These are phyloP conservation scores for Cardamine resedifolia DNA, from an alignment of 345 rosid species.

Conservation along the genomic window DNA sequence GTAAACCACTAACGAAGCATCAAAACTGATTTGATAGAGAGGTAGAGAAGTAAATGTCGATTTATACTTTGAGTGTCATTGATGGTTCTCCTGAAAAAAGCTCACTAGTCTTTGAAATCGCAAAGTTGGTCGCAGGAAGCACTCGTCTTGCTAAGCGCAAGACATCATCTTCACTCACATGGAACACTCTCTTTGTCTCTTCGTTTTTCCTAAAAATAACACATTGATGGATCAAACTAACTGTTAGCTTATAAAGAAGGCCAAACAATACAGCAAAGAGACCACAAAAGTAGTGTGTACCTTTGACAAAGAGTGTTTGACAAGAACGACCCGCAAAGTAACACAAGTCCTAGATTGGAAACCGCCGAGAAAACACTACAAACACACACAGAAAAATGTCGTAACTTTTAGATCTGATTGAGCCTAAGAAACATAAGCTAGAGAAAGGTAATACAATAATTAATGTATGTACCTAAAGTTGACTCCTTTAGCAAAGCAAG, in stretches of 20 bases:
- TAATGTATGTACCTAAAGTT: conserved; percentile 56
- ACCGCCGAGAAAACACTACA: conserved; percentile 65
- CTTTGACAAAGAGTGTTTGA: conserved; percentile 76
- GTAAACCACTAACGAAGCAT: not conserved
- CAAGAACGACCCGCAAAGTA: conserved; percentile 77
- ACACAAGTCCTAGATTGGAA: conserved; percentile 81
- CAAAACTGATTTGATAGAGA: not conserved
- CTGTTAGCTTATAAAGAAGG: not conserved
- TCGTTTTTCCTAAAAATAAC: conserved; percentile 46
- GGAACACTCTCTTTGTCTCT: conserved; percentile 44
- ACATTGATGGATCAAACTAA: not conserved
- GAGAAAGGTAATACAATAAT: not conserved
- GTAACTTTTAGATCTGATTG: not conserved
- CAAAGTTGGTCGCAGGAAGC: conserved; percentile 80
- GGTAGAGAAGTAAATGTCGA: not conserved
- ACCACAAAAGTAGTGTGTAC: conserved; percentile 29
- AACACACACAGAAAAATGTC: conserved; percentile 7
- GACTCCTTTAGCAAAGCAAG: conserved; percentile 73
- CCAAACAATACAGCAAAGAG: not conserved
- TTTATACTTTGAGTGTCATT: conserved; percentile 79
- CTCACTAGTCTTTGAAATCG: conserved; percentile 58
- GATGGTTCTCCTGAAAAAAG: conserved; percentile 94
- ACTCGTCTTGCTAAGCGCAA: conserved; percentile 55
- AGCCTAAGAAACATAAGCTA: not conserved
- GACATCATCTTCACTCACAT: conserved; percentile 73